phyloP scores from a whole-genome alignment of 2,329 filamentous ascomycete genomes.

The Metarhizium rileyi region DNA sequence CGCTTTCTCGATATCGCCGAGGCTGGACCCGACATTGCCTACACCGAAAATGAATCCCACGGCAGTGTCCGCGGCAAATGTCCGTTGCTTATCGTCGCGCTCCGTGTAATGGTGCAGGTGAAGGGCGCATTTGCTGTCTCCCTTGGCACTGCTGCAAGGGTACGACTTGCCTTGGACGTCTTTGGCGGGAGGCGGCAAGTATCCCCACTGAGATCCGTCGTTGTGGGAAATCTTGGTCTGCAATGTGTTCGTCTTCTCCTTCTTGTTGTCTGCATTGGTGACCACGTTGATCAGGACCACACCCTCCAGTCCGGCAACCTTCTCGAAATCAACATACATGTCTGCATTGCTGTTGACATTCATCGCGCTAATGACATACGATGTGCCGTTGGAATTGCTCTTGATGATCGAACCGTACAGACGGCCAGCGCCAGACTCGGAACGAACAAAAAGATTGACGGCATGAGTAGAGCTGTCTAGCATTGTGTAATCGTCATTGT shows the following conservation, averaged over 20 bases:
- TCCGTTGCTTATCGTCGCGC: conserved; percentile 68
- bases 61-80: conserved; percentile 79
- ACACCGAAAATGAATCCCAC: conserved; percentile 85
- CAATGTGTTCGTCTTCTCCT: conserved; percentile 74
- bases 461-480: conserved; percentile 92
- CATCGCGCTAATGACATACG: conserved; percentile 74
- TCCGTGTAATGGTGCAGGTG: conserved; percentile 97
- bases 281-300: conserved; percentile 83
- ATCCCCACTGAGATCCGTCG: conserved; percentile 81
- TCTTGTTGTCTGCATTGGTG: conserved; percentile 58
- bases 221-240: conserved; percentile 94
- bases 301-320: conserved; percentile 85
- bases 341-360: conserved; percentile 69
- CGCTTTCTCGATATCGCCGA: conserved; percentile 59
- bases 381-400: conserved; percentile 97
- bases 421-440: conserved; percentile 52
- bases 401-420: conserved; percentile 86
- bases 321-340: conserved; percentile 92
- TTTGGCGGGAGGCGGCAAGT: conserved; percentile 60
- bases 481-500: conserved; percentile 81
- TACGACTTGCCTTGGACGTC: conserved; percentile 65
- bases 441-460: conserved; percentile 86
- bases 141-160: conserved; percentile 50
- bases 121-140: conserved; percentile 64
- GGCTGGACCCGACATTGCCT: conserved; percentile 73